These are phyloP conservation scores for Botrytis porri DNA, from an alignment of 2,329 filamentous ascomycete species.

Conservation along the genomic window DNA sequence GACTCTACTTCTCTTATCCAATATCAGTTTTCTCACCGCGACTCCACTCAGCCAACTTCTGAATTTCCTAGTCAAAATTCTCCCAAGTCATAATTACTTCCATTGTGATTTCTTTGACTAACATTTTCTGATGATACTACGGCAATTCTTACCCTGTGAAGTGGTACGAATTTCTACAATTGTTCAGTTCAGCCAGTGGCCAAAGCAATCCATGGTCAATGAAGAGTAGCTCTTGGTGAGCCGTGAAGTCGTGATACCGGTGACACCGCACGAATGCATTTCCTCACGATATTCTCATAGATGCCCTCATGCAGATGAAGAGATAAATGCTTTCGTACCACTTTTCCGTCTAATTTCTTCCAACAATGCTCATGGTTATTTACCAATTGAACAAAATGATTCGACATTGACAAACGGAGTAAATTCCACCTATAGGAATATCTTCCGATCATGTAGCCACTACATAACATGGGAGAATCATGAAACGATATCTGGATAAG, in stretches of 20 bases:
- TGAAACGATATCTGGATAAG: background rate
- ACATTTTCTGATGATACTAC: background rate
- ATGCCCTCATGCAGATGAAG: background rate
- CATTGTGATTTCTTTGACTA: background rate
- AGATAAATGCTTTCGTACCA: background rate
- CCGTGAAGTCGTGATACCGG: background rate
- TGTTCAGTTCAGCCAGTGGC: background rate
- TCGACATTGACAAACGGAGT: background rate
- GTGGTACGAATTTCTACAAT: background rate
- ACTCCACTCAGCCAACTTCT: background rate
- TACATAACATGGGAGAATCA: background rate
- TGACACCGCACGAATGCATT: conserved; percentile 10
- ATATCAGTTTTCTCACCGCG: conserved; percentile 12
- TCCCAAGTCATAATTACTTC: background rate
- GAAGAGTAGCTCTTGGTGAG: background rate
- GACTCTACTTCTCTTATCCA: background rate
- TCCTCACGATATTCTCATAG: background rate
- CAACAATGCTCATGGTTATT: background rate
- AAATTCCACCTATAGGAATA: background rate
- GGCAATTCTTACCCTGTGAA: background rate
- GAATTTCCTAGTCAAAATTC: background rate
- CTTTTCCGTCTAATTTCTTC: background rate
- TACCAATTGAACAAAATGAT: background rate
- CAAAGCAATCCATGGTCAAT: background rate
- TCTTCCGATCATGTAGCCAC: background rate